Conservation (phyloP, 768 basidiomycete species). For the Leccinum pellstonianum region DNA sequence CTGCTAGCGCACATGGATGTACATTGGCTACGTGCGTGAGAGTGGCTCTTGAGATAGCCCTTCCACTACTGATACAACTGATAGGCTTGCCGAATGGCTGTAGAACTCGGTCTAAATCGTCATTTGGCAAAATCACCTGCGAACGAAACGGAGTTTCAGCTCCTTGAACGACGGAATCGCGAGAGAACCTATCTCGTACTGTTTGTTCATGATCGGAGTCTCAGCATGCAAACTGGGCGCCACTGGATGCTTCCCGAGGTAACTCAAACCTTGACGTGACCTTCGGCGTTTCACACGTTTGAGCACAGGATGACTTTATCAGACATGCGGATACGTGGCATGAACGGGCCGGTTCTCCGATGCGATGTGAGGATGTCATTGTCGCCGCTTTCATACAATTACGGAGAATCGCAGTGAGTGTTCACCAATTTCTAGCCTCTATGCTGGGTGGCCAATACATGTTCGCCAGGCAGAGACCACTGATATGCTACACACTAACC, state of each 20-base stretch:
- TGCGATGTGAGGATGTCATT: slow-evolving; percentile 79
- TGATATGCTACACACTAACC: slow-evolving; percentile 63
- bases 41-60: not conserved
- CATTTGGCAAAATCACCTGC: slow-evolving; percentile 53
- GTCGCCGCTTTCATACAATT: slow-evolving; percentile 75
- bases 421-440: not conserved
- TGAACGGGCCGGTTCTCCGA: slow-evolving; percentile 46
- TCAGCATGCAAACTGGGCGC: slow-evolving; percentile 83
- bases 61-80: slow-evolving; percentile 4
- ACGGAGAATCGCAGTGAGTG: slow-evolving; percentile 73
- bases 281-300: slow-evolving; percentile 13
- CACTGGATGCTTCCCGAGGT: slow-evolving; percentile 87
- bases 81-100: slow-evolving; percentile 85
- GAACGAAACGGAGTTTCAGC: slow-evolving; percentile 63
- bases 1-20: slow-evolving; percentile 76
- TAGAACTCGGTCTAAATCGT: slow-evolving; percentile 78
- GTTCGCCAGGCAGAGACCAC: slow-evolving; percentile 68
- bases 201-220: slow-evolving; percentile 82
- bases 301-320: slow-evolving; percentile 61
- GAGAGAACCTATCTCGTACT: slow-evolving; percentile 86
- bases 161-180: slow-evolving; percentile 75
- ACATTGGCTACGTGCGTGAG: slow-evolving; percentile 74
- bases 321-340: slow-evolving; percentile 73
- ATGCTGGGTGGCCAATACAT: not conserved
- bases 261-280: slow-evolving; percentile 4